Evolutionary conservation across 805 yeast genomes (phyloP), one percentile per base, ranked within the genome.

Genomic region (Nakazawaea anatomiae): DNA sequence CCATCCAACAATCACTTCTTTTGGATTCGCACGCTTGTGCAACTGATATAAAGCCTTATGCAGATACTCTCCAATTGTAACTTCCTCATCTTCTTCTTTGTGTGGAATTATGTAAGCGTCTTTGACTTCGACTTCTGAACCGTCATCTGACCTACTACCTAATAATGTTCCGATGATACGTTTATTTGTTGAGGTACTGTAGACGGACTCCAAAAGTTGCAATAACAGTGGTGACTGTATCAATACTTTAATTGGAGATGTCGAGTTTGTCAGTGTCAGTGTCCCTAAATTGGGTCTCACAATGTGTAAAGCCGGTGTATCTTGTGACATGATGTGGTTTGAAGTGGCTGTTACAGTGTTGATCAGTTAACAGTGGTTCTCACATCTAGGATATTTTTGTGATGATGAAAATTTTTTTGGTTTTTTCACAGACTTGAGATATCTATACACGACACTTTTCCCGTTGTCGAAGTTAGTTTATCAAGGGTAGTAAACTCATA

Each of bases 71-170:
- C 85, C 91, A 54, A 89, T 82, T 53, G 84, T 77, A 55, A 89
- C 80, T 57, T 88, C 84, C 54, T 86, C 94, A 40, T 82, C 88
- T 46, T 76, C 76, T 64, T 87, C 95, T 46, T 72, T 73, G 61
- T 88, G 88, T 43, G 96, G 94, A 52, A 89, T 94, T 65, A 88
- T 77, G 67, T 84, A 89, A 18, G 89, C 86, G 55, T 82, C 87
- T 63, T 81, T 78, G 59, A 89, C 72, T 60, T 84, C 92, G 43
- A 87, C 75, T 59, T 79, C 85, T 14, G 79, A 70, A 11, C 95
- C 95, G 64, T 89, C 96, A 54, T 89, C 96, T 29, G 91, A 84
- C 65, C 96, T 78, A 45, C 77, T 69, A 35, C 96, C 96, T 44
- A 89, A 72, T 53, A 89, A 75, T 11, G 96, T 87, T 54, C 96